Conservation (phyloP, 768 basidiomycete species). For the Lanmaoa pseudosensibilis region DNA sequence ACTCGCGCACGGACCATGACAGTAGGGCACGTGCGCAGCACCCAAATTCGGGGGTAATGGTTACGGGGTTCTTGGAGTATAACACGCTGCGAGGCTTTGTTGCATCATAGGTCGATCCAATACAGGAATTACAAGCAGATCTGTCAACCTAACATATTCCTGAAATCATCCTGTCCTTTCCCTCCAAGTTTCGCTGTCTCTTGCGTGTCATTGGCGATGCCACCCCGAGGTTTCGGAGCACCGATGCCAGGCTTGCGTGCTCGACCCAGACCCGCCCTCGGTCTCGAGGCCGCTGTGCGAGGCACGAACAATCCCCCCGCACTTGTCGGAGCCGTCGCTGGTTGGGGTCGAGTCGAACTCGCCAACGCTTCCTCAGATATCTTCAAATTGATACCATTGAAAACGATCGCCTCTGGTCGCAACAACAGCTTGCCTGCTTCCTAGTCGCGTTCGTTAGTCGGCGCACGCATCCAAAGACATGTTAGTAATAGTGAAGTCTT, state of each 20-base stretch:
- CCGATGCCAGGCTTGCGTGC: conserved; percentile 41
- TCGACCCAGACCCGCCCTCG: conserved; percentile 70
- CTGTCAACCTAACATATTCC: conserved; percentile 62
- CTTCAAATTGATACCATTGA: conserved; percentile 59
- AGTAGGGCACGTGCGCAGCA: background rate
- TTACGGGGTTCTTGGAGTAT: too few species aligned
- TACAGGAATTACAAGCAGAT: background rate
- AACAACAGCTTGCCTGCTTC: conserved; percentile 83
- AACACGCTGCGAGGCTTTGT: too few species aligned
- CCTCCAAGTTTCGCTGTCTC: conserved; percentile 14
- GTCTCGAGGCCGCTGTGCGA: conserved; percentile 60
- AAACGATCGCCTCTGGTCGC: conserved; percentile 66
- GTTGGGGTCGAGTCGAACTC: conserved; percentile 29
- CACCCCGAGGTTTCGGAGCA: conserved; percentile 12
- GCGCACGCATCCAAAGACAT: background rate
- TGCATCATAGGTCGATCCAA: background rate
- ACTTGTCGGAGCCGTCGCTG: conserved; percentile 38
- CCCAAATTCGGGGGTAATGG: background rate
- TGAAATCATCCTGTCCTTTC: conserved; percentile 75
- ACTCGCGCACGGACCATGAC: conserved; percentile 12
- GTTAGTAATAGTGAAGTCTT: conserved; percentile 22
- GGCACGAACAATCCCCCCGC: conserved; percentile 64
- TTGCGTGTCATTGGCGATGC: conserved; percentile 11
- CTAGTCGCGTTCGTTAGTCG: conserved; percentile 38
- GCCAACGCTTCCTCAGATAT: conserved; percentile 55